Evolutionary conservation across 306 rosid genomes (phyloP).

Genomic region (Sophora flavescens): DNA sequence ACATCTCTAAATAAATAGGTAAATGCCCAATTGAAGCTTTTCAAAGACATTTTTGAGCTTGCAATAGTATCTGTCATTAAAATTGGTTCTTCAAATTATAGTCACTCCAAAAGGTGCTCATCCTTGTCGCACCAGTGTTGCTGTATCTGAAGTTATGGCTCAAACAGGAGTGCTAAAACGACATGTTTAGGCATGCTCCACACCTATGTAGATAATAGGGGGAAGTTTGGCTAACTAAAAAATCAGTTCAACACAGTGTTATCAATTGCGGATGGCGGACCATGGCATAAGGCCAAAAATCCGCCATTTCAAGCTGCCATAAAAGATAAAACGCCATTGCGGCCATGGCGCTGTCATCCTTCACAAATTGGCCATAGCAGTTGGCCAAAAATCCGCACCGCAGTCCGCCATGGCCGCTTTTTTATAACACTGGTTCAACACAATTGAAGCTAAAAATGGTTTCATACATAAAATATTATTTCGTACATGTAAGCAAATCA

Average conservation of each 20-base stretch:
- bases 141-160: conserved; percentile 16
- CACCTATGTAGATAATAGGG: conserved; percentile 6
- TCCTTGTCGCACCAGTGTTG: neutral
- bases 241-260: neutral
- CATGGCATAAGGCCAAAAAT: too few relatives aligned
- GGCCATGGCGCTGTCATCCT: too few relatives aligned
- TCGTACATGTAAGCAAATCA: neutral
- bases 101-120: conserved; percentile 22
- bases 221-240: conserved; percentile 13
- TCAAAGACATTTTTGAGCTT: conserved; percentile 19
- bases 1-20: neutral
- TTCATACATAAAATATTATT: neutral
- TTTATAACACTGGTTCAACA: too few relatives aligned
- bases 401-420: too few relatives aligned
- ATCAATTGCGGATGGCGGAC: too few relatives aligned
- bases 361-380: too few relatives aligned
- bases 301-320: too few relatives aligned
- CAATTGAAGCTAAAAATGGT: neutral
- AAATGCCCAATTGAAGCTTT: conserved; percentile 1
- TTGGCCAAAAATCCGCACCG: too few relatives aligned
- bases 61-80: conserved; percentile 35
- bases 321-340: too few relatives aligned
- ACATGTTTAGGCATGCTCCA: neutral
- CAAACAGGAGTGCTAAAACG: neutral
- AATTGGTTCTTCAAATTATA: conserved; percentile 33